Base-by-base conservation (phyloP, 192 early-diverging fungal genomes). In the Linnemannia hyalina region DNA sequence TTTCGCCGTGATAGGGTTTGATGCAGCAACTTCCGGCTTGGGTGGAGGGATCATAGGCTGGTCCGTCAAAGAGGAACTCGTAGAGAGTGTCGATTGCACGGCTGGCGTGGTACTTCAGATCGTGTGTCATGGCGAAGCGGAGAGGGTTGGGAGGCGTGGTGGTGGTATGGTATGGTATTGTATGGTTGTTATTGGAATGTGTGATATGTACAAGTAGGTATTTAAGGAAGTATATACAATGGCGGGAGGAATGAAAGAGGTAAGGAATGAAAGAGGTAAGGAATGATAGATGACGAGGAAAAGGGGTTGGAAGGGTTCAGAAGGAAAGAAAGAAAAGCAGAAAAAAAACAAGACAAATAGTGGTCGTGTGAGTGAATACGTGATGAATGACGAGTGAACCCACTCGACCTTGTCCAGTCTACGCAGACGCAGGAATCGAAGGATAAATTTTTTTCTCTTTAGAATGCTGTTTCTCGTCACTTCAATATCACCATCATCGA, bases 71-170 rank as follows among this genome's bases (percentile, higher is more conserved):
- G 63, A 86, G 76, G 63, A 46, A 70, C n/a, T 44, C 46, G 73
- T 86, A 81, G 9, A 86, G 79, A 4, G 70, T 63, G 72, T 86
- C 73, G 52, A 86, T 63, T 42, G 49, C 72, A 40, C 40, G 69
- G 29, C 29, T 86, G 26, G 70, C 68, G n/a, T 76, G 74, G 1
- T 65, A 47, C 46, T 80, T 80, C 10, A 70, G 7, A n/a, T 78
- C 23, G 5, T 40, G 36, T 6, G 46, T 57, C 77, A 85, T 85
- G 75, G 32, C 7, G 29, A 15, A 36, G 73, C 40, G n/a, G 8
- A 10, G 16, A 4, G 16, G 2, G 20, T 46, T 9, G 26, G 38
- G 54, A 65, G 52, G 13, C 16, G 16, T 18, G 26, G 32, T 65
- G 13, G 10, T 65, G 29, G 3, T 32, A 23, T 65, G 26, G 29